phyloP scores from a whole-genome alignment of 106 monocot genomes.

The Allium fistulosum region DNA sequence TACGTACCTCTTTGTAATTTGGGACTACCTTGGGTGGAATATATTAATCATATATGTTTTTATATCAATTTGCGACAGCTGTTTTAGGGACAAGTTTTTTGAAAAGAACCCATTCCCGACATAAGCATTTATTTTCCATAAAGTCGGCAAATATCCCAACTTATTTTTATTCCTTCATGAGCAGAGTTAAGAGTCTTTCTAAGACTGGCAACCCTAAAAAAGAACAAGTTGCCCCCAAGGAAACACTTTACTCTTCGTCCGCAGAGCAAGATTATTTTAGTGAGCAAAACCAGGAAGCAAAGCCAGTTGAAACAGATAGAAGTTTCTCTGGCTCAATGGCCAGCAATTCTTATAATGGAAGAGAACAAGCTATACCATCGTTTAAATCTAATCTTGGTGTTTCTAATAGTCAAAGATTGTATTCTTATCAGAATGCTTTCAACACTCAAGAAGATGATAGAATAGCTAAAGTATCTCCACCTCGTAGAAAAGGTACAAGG shows the following conservation, averaged over 20 bases:
- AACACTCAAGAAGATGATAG: slow-evolving; percentile 54
- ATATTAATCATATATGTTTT: neutral
- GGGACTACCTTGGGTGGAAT: neutral
- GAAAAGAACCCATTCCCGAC: too few relatives aligned
- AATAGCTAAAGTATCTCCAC: slow-evolving; percentile 68
- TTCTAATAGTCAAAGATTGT: slow-evolving; percentile 14
- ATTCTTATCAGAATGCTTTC: slow-evolving; percentile 22
- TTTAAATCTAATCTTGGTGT: slow-evolving; percentile 28
- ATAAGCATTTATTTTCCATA: too few relatives aligned
- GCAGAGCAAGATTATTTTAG: slow-evolving; percentile 18
- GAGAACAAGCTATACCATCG: slow-evolving; percentile 35
- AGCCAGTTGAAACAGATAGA: slow-evolving; percentile 28
- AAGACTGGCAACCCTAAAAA: slow-evolving; percentile 70
- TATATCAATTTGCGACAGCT: neutral
- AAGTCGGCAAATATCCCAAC: too few relatives aligned
- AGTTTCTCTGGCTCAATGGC: slow-evolving; percentile 18
- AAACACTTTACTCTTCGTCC: slow-evolving; percentile 27
- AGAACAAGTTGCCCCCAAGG: slow-evolving; percentile 43
- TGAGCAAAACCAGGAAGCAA: slow-evolving; percentile 41
- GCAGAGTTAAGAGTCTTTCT: slow-evolving; percentile 72
- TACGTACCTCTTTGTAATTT: neutral
- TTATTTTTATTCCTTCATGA: slow-evolving; percentile 7
- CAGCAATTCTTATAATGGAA: slow-evolving; percentile 30
- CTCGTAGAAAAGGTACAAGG: slow-evolving; percentile 50
- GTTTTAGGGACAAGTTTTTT: too few relatives aligned